A percentile compares a stretch with the other conserved stretches of the same genome.
phyloP scores from a whole-genome alignment of 345 rosid genomes.

The Cardamine chenopodiifolia region DNA sequence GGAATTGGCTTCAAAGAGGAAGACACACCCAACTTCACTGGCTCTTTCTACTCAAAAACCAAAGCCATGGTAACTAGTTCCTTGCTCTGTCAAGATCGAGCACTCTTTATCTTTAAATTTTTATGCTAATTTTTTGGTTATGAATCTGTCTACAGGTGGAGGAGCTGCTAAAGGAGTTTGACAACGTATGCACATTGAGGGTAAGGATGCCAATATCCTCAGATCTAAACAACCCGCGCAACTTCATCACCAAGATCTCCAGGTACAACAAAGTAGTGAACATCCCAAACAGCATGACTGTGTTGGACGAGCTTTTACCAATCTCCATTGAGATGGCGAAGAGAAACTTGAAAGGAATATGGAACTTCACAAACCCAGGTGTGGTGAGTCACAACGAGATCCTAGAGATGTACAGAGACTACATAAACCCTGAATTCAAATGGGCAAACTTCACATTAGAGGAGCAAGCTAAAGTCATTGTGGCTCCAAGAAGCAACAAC shows the following conservation, averaged over 20 bases:
- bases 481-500: conserved; percentile 78
- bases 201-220: conserved; percentile 84
- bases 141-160: conserved; percentile 57
- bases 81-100: conserved; percentile 7
- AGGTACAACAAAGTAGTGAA: conserved; percentile 75
- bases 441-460: conserved; percentile 68
- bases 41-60: conserved; percentile 84
- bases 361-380: conserved; percentile 87
- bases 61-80: conserved; percentile 63
- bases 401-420: conserved; percentile 72
- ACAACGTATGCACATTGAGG: conserved; percentile 72
- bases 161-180: conserved; percentile 66
- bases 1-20: conserved; percentile 73
- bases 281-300: conserved; percentile 82
- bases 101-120: too few species aligned
- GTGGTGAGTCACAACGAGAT: conserved; percentile 79
- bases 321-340: conserved; percentile 82
- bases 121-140: background rate
- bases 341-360: conserved; percentile 67
- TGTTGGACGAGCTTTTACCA: conserved; percentile 74
- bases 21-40: conserved; percentile 70
- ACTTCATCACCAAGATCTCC: conserved; percentile 75
- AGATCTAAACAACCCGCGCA: conserved; percentile 68
- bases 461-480: conserved; percentile 76
- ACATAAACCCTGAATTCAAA: conserved; percentile 59